Evolutionary conservation across 108 stramenopile genomes (phyloP), one percentile per base, ranked within the genome.

Genomic region (Bacterosira constricta): DNA sequence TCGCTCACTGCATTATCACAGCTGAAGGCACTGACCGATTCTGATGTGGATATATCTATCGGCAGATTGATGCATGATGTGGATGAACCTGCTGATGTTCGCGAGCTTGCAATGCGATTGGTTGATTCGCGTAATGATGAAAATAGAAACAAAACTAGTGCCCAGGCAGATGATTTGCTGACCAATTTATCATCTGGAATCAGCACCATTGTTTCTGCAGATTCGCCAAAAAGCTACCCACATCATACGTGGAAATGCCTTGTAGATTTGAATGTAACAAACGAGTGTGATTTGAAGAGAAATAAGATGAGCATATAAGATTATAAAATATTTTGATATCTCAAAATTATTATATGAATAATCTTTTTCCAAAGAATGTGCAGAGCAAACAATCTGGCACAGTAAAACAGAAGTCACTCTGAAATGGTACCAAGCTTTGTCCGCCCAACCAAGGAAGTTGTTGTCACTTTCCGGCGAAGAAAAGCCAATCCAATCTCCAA

Each of bases 21-120:
- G 66, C 50, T 90, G 49, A 94, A 94, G 64, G 88, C 89, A 36
- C 56, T 94, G 53, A 88, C 90, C 31, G 93, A 94, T 83, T 51
- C 58, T 4, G 53, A 58, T n/a, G 71, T 90, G 4, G 66, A 59
- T 30, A 73, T 88, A n/a, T 47, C 53, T 0, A 31, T 94, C 3
- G 93, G 93, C 6, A 57, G 36, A 52, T 30, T 90, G 25, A 91
- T 95, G 89, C 63, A 80, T 63, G 90, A 95, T 65, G 81, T 95
- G 38, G 93, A 95, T 66, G 93, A 92, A 64, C 77, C 82, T 18
- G 39, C 81, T 4, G 93, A 95, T 83, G 82, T 95, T 3, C 18
- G 21, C 9, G 35, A 79, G 31, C 63, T 94, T n/a, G 82, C 68
- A 17, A 32, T 12, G 27, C 47, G 69, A 37, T 50, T 71, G 20